Conservation (phyloP, 129 eudicot genomes). For the Heracleum sosnowskyi region DNA sequence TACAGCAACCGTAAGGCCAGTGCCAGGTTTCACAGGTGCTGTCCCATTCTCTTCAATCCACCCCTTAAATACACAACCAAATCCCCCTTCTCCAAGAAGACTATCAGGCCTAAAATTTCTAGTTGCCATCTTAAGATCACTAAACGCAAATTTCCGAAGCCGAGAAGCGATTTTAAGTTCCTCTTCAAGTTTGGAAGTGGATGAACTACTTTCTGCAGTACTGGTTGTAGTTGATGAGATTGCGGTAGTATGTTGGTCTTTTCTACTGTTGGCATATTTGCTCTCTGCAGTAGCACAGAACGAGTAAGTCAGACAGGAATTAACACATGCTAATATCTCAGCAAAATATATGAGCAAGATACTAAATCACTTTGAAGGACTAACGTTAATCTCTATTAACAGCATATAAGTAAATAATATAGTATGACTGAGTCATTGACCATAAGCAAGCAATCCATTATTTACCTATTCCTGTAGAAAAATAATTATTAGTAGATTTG, state of each 20-base stretch:
- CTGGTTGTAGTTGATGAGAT: slow-evolving; percentile 65
- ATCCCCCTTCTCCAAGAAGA: slow-evolving; percentile 94
- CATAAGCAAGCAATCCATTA: background rate
- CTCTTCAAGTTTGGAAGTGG: slow-evolving; percentile 63
- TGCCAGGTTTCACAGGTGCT: slow-evolving; percentile 94
- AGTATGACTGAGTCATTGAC: background rate
- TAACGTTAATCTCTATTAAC: background rate
- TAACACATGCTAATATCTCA: background rate
- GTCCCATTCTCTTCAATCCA: slow-evolving; percentile 98
- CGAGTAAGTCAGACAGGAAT: slow-evolving; percentile 1
- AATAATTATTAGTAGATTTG: background rate
- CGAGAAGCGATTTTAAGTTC: slow-evolving; percentile 78
- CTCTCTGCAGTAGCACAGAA: slow-evolving; percentile 30
- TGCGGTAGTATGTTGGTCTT: slow-evolving; percentile 50
- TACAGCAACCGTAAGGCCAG: slow-evolving; percentile 96
- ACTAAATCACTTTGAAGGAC: background rate
- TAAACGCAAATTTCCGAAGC: slow-evolving; percentile 74
- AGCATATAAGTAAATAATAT: background rate
- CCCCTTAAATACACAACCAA: slow-evolving; percentile 92
- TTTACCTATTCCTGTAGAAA: background rate
- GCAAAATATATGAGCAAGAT: background rate
- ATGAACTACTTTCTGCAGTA: slow-evolving; percentile 52
- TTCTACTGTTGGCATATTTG: slow-evolving; percentile 46
- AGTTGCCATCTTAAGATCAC: slow-evolving; percentile 84
- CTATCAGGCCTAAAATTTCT: slow-evolving; percentile 92